Percentiles rank a stretch among this genome's conserved stretches.
Evolutionary conservation across 1,284 basidiomycete genomes (phyloP).

Genomic region (Ceratobasidium sp.): DNA sequence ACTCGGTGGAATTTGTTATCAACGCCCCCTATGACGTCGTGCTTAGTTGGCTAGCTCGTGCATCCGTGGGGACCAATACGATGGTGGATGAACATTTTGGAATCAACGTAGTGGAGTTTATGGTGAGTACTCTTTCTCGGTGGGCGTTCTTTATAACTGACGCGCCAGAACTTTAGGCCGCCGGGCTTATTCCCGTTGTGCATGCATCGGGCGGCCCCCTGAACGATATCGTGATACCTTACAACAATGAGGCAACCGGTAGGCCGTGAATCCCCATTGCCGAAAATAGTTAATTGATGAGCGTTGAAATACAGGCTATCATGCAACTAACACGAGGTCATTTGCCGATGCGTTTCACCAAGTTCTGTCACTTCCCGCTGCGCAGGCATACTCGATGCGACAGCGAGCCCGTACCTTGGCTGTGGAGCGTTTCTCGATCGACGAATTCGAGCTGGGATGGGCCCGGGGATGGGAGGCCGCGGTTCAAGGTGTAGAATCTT

Average conservation of each 20-base stretch:
- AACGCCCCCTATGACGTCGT: constrained; percentile 85
- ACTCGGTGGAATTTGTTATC: constrained; percentile 80
- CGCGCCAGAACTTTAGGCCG: constrained; percentile 71
- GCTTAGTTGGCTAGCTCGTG: constrained; percentile 73
- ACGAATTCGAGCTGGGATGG: constrained; percentile 83
- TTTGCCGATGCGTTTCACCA: constrained; percentile 80
- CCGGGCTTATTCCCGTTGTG: constrained; percentile 91
- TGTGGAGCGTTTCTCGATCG: constrained; percentile 77
- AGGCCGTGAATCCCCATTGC: constrained; percentile 46
- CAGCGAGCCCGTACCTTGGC: constrained; percentile 77
- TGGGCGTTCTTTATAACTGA: background rate
- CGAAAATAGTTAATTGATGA: background rate
- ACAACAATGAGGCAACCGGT: constrained; percentile 78
- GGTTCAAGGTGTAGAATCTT: constrained; percentile 2
- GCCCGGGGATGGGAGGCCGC: constrained; percentile 55
- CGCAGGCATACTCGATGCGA: constrained; percentile 73
- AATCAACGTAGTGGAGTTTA: constrained; percentile 97
- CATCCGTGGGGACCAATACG: constrained; percentile 91
- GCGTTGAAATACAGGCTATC: constrained; percentile 70
- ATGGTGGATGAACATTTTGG: constrained; percentile 99
- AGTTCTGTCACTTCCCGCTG: constrained; percentile 70
- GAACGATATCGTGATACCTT: constrained; percentile 89
- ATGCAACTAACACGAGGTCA: constrained; percentile 75
- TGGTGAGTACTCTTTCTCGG: constrained; percentile 69
- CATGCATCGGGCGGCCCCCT: constrained; percentile 95